phyloP scores from a whole-genome alignment of 73 alveolate species.

The Paramecium caudatum region DNA sequence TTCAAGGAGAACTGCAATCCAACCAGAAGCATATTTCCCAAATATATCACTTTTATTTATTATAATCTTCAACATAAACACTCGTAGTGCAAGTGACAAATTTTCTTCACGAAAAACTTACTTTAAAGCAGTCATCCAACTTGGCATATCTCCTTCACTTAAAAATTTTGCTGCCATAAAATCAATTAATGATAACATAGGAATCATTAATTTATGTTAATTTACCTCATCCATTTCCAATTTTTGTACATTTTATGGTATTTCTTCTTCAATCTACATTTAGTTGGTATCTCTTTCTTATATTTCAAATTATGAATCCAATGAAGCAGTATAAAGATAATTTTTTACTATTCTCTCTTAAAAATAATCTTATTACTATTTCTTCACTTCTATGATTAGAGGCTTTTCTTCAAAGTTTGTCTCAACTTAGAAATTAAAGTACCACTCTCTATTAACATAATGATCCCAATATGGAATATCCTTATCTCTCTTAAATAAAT shows the following conservation, averaged over 20 bases:
- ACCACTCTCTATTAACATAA: constrained; percentile 84
- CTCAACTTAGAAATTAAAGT: constrained; percentile 93
- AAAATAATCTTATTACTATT: constrained; percentile 35
- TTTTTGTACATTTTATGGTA: constrained; percentile 56
- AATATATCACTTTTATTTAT: constrained; percentile 89
- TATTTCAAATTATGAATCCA: constrained; percentile 70
- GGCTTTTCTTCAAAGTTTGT: constrained; percentile 87
- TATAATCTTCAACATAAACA: constrained; percentile 92
- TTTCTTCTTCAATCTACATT: constrained; percentile 35
- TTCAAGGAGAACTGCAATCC: constrained; percentile 91
- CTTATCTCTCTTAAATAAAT: constrained; percentile 87
- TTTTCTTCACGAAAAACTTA: constrained; percentile 87
- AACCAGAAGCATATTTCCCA: constrained; percentile 90
- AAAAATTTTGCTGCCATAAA: constrained; percentile 85
- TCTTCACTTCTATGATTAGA: neutral
- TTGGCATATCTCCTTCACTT: constrained; percentile 92
- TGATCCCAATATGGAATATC: constrained; percentile 85
- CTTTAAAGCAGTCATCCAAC: constrained; percentile 90
- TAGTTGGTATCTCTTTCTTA: constrained; percentile 62
- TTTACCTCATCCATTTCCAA: constrained; percentile 60
- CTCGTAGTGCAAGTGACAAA: constrained; percentile 81
- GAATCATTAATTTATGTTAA: constrained; percentile 88
- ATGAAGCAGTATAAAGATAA: constrained; percentile 78
- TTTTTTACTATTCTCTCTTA: neutral
- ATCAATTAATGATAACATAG: constrained; percentile 86